These are phyloP conservation scores for Fusarium guadeloupense DNA, from an alignment of 2,329 filamentous ascomycete genomes.

Conservation along the genomic window DNA sequence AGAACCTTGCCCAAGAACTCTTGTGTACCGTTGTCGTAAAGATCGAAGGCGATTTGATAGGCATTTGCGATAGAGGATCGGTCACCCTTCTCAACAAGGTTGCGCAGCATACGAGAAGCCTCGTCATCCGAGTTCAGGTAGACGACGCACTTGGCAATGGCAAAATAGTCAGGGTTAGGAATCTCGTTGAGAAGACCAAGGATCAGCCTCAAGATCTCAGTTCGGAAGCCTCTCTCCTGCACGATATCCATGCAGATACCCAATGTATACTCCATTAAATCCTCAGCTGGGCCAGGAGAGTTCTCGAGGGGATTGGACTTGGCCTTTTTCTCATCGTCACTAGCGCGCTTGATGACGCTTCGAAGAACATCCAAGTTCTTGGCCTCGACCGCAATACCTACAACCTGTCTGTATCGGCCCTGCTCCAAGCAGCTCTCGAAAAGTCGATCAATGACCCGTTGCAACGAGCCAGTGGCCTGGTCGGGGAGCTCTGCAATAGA, in stretches of 20 bases:
- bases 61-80: constrained; percentile 82
- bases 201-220: constrained; percentile 87
- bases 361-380: constrained; percentile 89
- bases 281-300: constrained; percentile 74
- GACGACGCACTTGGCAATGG: constrained; percentile 96
- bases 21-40: constrained; percentile 98
- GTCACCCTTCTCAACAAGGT: constrained; percentile 83
- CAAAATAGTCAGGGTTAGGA: constrained; percentile 93
- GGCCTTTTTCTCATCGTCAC: constrained; percentile 79
- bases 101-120: constrained; percentile 84
- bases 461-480: constrained; percentile 79
- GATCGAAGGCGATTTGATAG: constrained; percentile 97
- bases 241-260: constrained; percentile 98
- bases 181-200: constrained; percentile 96
- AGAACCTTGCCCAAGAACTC: constrained; percentile 94
- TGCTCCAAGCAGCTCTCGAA: constrained; percentile 90
- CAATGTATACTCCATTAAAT: constrained; percentile 95
- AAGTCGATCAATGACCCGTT: constrained; percentile 84
- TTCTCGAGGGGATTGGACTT: constrained; percentile 64
- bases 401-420: constrained; percentile 91
- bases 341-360: constrained; percentile 87
- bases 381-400: constrained; percentile 95
- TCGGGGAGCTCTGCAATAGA: constrained; percentile 74
- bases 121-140: constrained; percentile 93
- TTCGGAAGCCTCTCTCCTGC: constrained; percentile 87